Evolutionary conservation across 148 eudicot species (phyloP), one percentile per base, ranked within the genome.

Genomic region (Oxyria digyna): DNA sequence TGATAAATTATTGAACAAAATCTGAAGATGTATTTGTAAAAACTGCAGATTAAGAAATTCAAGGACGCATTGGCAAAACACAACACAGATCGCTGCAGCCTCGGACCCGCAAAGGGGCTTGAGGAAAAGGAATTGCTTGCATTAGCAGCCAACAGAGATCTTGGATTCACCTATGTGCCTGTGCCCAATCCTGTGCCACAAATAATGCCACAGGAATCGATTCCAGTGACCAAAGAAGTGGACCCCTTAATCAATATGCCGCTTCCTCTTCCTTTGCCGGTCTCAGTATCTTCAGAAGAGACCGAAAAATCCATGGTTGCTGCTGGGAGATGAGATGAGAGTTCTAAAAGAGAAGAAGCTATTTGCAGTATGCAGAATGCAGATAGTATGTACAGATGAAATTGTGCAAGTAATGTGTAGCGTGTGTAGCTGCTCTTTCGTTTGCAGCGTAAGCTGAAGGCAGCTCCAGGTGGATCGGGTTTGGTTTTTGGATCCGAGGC

Each of bases 111-210:
- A 14, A 87, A 87, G 72, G 96, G 96, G 27, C 71, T 89, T 18
- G 96, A 89, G 68, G 90, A 89, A 80, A 89, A 84, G 77, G 90
- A 89, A 72, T 78, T 89, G 65, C 57, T 81, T 6, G 96, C 93
- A 10, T 82, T 89, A 8, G 78, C 93, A 10, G 79, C 96, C 71
- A 87, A 87, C 79, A 85, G 72, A 77, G 93, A 89, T 20, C 87
- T 85, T 62, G 72, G 81, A 2, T 87, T 89, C 77, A 74, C 71
- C 59, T 89, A 82, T 80, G 72, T 75, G 9, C 88, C 88, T 80
- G 72, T 75, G 9, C 88, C 88, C 17, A 81, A 82, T 67, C 82
- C 82, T 3, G 75, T 74, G 75, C 69, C 35, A 1, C 37, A 59
- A 6, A 59, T 74, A 37, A n/a, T n/a, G n/a, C 78, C 79, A 4